These are phyloP conservation scores for Cylindrotheca closterium DNA, from an alignment of 108 stramenopile species.

Conservation along the genomic window DNA sequence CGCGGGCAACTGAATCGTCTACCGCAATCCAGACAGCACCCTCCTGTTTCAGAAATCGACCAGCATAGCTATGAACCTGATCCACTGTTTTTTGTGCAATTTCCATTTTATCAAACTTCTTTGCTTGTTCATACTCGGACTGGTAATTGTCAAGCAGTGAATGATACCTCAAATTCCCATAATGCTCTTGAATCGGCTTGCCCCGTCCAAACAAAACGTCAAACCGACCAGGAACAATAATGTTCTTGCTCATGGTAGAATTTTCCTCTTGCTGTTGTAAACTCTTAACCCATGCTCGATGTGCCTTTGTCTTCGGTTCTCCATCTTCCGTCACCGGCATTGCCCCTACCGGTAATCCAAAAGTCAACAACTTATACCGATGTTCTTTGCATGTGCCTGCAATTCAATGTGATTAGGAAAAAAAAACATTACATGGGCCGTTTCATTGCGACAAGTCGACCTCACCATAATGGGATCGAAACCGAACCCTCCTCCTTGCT, in stretches of 20 bases:
- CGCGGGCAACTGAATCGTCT: conserved; percentile 15
- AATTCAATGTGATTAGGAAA: background rate
- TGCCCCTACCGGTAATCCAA: conserved; percentile 20
- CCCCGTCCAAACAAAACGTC: conserved; percentile 27
- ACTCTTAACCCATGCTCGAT: conserved; percentile 22
- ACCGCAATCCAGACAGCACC: conserved; percentile 21
- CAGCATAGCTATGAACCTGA: conserved; percentile 7
- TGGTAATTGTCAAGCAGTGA: conserved; percentile 14
- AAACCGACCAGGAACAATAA: conserved; percentile 13
- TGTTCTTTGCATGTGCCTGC: conserved; percentile 6
- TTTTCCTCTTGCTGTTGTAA: conserved; percentile 12
- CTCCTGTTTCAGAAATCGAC: conserved; percentile 20
- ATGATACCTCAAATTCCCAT: conserved; percentile 22
- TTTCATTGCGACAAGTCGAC: background rate
- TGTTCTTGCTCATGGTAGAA: background rate
- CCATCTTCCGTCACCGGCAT: conserved; percentile 24
- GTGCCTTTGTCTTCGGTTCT: conserved; percentile 19
- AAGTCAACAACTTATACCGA: conserved; percentile 20
- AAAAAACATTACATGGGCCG: background rate
- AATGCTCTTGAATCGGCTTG: conserved; percentile 26
- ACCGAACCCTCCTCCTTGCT: conserved; percentile 13
- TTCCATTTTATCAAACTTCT: conserved; percentile 29
- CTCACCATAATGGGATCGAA: conserved; percentile 25
- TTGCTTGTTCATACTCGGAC: conserved; percentile 9
- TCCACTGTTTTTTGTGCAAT: conserved; percentile 20